Conservation (phyloP, 306 rosid species). For the Ziziphus jujuba region DNA sequence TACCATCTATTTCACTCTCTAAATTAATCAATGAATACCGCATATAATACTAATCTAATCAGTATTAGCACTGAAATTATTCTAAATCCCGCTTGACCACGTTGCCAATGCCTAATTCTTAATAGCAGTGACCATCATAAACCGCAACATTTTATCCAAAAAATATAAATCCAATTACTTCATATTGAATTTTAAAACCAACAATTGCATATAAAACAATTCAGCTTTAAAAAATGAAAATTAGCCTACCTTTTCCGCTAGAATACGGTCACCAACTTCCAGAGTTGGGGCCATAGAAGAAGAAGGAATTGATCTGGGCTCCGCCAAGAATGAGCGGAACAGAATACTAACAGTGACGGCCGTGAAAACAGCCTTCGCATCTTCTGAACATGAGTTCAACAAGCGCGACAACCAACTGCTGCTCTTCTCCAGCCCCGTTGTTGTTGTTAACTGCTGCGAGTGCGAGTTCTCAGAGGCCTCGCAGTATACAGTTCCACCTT, state of each 20-base stretch:
- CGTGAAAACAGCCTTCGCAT: constrained; percentile 75
- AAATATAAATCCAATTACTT: not conserved
- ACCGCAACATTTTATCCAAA: not conserved
- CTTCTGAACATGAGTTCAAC: constrained; percentile 61
- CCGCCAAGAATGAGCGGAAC: constrained; percentile 78
- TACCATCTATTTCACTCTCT: too few relatives aligned
- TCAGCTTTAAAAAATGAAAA: not conserved
- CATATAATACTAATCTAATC: too few relatives aligned
- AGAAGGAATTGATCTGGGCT: constrained; percentile 92
- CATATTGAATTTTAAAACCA: too few relatives aligned
- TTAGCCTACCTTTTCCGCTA: constrained; percentile 82
- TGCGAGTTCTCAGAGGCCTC: constrained; percentile 7
- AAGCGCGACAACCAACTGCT: constrained; percentile 65
- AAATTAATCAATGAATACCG: too few relatives aligned
- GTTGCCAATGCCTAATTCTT: not conserved
- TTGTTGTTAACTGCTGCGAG: constrained; percentile 11
- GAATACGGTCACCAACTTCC: constrained; percentile 85
- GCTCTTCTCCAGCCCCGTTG: constrained; percentile 36
- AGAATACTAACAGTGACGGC: constrained; percentile 74
- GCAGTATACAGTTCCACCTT: constrained; percentile 45
- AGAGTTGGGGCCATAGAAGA: constrained; percentile 90
- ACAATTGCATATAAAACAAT: not conserved
- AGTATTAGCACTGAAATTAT: too few relatives aligned
- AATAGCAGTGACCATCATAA: not conserved
- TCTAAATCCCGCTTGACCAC: not conserved